Conservation (phyloP, 306 rosid species). For the Quercus parvula region DNA sequence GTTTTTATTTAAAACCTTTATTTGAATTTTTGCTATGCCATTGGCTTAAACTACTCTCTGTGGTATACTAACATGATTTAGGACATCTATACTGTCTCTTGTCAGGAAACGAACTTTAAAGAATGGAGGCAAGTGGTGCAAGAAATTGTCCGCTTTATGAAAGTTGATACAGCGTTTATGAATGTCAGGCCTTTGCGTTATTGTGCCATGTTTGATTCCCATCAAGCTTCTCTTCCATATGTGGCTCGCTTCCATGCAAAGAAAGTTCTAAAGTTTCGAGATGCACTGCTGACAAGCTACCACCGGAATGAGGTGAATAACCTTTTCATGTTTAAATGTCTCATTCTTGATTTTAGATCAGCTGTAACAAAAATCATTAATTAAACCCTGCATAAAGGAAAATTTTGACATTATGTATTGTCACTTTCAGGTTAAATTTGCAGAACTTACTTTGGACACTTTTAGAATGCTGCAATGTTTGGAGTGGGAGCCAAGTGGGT, state of each 20-base stretch:
- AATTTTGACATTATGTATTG: constrained; percentile 24
- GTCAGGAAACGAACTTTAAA: constrained; percentile 82
- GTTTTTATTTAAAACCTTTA: neutral
- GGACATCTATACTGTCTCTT: constrained; percentile 28
- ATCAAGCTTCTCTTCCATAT: constrained; percentile 68
- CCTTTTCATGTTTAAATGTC: neutral
- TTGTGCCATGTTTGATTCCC: constrained; percentile 61
- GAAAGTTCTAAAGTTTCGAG: constrained; percentile 82
- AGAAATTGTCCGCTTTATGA: constrained; percentile 84
- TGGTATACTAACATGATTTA: constrained; percentile 24
- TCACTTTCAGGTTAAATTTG: constrained; percentile 85
- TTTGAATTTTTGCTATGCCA: neutral
- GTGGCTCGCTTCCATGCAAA: constrained; percentile 96
- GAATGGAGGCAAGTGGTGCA: constrained; percentile 98
- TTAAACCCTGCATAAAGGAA: neutral
- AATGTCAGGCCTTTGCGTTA: constrained; percentile 82
- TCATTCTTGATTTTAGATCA: constrained; percentile 16
- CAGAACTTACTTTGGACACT: constrained; percentile 86
- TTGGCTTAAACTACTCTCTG: neutral
- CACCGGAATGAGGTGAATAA: constrained; percentile 84
- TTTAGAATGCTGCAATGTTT: constrained; percentile 92
- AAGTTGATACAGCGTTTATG: constrained; percentile 60
- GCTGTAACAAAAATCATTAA: neutral
- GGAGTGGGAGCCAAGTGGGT: constrained; percentile 96
- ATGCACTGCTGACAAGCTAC: constrained; percentile 82